These are phyloP conservation scores for Geotrichum ghanense DNA, from an alignment of 805 yeast species.

Conservation along the genomic window DNA sequence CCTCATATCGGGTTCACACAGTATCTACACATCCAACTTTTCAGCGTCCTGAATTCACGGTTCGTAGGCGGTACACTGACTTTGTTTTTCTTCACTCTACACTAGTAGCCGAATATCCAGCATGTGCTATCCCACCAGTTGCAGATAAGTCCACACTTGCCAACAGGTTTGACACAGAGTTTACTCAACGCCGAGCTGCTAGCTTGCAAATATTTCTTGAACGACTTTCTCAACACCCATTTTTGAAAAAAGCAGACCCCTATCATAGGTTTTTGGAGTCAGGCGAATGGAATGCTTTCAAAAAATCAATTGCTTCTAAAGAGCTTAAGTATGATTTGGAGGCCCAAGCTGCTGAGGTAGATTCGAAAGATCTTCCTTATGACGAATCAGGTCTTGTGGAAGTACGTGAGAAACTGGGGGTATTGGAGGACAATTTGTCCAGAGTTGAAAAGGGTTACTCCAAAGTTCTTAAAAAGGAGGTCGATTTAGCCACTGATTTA, in stretches of 20 bases:
- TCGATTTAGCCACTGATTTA: conserved; percentile 62
- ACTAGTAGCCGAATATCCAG: conserved; percentile 67
- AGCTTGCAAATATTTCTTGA: conserved; percentile 67
- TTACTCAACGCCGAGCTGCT: conserved; percentile 70
- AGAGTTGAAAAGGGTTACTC: conserved; percentile 71
- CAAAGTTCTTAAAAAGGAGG: conserved; percentile 60
- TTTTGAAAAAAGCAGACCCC: conserved; percentile 54
- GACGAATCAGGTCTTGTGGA: conserved; percentile 62
- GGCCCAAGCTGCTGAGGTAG: conserved; percentile 38
- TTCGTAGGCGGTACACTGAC: conserved; percentile 79
- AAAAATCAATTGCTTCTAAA: conserved; percentile 6
- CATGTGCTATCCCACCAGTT: conserved; percentile 80
- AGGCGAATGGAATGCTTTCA: conserved; percentile 62
- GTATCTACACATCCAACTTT: conserved; percentile 51
- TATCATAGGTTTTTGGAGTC: conserved; percentile 64
- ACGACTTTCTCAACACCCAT: conserved; percentile 65
- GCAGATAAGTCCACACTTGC: conserved; percentile 89
- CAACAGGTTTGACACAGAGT: conserved; percentile 77
- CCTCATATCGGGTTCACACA: conserved; percentile 62
- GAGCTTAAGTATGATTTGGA: conserved; percentile 2
- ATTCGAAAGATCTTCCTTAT: conserved; percentile 60
- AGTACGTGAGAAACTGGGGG: conserved; percentile 71
- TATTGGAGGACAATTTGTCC: conserved; percentile 69
- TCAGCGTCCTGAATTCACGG: conserved; percentile 32
- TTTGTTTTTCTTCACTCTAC: conserved; percentile 69